Conservation (phyloP, 2,329 filamentous ascomycete genomes). For the Clonostachys solani region DNA sequence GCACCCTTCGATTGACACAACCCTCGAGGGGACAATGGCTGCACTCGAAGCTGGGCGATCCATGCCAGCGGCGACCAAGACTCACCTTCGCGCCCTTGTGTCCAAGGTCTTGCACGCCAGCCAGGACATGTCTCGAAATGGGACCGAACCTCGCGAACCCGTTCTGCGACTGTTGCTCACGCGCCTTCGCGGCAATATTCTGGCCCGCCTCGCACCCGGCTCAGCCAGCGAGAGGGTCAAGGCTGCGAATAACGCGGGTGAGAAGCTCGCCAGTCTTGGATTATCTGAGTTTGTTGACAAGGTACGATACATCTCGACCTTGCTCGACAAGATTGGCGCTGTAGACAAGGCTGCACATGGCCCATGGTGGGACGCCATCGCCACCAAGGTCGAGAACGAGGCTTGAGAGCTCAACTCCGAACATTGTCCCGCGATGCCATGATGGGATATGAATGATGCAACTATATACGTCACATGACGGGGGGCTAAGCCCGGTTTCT, state of each 20-base stretch:
- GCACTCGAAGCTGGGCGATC: conserved; percentile 57
- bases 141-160: conserved; percentile 44
- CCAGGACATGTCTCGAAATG: conserved; percentile 34
- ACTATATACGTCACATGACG: too few species aligned
- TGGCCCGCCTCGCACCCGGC: conserved; percentile 58
- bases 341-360: conserved; percentile 68
- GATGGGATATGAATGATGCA: too few species aligned
- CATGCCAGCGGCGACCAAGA: conserved; percentile 61
- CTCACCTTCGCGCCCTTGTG: conserved; percentile 53
- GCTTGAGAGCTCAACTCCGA: conserved; percentile 1
- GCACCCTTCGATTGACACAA: conserved; percentile 43
- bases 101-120: conserved; percentile 49
- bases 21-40: conserved; percentile 57
- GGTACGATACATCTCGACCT: conserved; percentile 65
- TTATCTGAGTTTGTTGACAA: conserved; percentile 69
- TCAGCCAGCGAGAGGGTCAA: conserved; percentile 68
- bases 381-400: conserved; percentile 47
- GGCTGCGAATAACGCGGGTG: conserved; percentile 63
- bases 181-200: conserved; percentile 62
- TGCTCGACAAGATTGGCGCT: conserved; percentile 58
- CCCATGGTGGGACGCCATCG: conserved; percentile 66
- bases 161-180: conserved; percentile 64
- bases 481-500: too few species aligned
- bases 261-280: conserved; percentile 65
- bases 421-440: too few species aligned